Conservation (phyloP, 2,329 filamentous ascomycete species). For the Gaeumannomyces sp. region DNA sequence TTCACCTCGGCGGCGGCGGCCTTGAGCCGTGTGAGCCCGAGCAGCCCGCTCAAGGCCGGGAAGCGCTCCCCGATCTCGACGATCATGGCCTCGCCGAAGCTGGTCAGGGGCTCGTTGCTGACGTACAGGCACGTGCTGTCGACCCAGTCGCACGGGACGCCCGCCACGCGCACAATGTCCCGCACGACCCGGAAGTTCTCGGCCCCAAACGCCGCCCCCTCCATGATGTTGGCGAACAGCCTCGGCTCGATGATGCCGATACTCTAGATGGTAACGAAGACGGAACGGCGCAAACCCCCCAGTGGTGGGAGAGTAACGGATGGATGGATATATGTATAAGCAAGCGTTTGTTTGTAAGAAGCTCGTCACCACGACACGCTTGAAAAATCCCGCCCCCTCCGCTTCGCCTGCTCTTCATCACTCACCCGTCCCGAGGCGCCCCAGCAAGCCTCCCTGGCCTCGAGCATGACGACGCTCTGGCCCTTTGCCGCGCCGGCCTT, state of each 20-base stretch:
- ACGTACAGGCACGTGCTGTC: slow-evolving; percentile 32
- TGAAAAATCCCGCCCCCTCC: no score
- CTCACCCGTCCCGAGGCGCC: no score
- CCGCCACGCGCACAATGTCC: slow-evolving; percentile 47
- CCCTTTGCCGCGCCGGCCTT: slow-evolving; percentile 32
- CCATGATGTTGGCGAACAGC: slow-evolving; percentile 53
- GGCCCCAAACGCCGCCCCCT: slow-evolving; percentile 66
- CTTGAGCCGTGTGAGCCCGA: no score
- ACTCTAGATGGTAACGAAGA: slow-evolving; percentile 36
- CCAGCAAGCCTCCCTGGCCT: slow-evolving; percentile 71
- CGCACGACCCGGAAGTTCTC: slow-evolving; percentile 58
- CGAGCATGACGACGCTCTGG: slow-evolving; percentile 61
- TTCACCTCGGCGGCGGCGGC: not conserved
- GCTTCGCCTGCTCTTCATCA: slow-evolving; percentile 24
- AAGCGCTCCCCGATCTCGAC: no score
- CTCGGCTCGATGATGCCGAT: slow-evolving; percentile 71
- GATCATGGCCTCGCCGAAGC: no score
- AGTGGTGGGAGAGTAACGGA: no score
- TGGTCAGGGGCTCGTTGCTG: no score
- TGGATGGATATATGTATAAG: no score
- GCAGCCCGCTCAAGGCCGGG: no score
- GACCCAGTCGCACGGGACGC: slow-evolving; percentile 65
- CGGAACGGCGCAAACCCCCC: no score
- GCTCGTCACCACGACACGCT: no score
- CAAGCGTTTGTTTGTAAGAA: no score